phyloP scores from a whole-genome alignment of 495 filamentous ascomycete genomes.

The Pyrenula aspistea region DNA sequence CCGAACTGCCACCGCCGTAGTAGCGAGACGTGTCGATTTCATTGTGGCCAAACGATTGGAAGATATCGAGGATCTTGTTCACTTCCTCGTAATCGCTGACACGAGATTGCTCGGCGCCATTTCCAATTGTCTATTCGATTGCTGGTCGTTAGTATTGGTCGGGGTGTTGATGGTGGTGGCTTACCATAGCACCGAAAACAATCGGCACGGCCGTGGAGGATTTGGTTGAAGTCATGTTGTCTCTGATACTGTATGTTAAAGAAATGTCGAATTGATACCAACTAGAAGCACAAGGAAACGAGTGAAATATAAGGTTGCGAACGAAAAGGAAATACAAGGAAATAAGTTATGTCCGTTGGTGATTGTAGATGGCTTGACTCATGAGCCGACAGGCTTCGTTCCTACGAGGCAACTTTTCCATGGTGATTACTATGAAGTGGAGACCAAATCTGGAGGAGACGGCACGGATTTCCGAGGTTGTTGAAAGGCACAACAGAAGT shows the following conservation, averaged over 20 bases:
- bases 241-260: background rate
- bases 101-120: conserved; percentile 11
- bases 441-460: too few species aligned
- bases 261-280: background rate
- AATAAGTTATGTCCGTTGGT: background rate
- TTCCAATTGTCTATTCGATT: background rate
- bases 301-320: background rate
- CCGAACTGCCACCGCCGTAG: conserved; percentile 38
- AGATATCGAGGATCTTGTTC: conserved; percentile 31
- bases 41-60: conserved; percentile 42
- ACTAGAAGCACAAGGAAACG: background rate
- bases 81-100: conserved; percentile 11
- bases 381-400: too few species aligned
- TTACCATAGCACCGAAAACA: background rate
- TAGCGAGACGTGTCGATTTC: conserved; percentile 46
- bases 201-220: background rate
- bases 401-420: too few species aligned
- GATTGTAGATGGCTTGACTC: too few species aligned
- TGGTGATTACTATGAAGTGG: too few species aligned
- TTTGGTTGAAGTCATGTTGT: background rate
- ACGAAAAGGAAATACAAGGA: background rate
- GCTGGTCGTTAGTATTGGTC: too few species aligned
- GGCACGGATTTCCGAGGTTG: background rate
- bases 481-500: background rate
- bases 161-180: too few species aligned